These are phyloP conservation scores for Ascoidea asiatica DNA, from an alignment of 805 yeast species.

Conservation along the genomic window DNA sequence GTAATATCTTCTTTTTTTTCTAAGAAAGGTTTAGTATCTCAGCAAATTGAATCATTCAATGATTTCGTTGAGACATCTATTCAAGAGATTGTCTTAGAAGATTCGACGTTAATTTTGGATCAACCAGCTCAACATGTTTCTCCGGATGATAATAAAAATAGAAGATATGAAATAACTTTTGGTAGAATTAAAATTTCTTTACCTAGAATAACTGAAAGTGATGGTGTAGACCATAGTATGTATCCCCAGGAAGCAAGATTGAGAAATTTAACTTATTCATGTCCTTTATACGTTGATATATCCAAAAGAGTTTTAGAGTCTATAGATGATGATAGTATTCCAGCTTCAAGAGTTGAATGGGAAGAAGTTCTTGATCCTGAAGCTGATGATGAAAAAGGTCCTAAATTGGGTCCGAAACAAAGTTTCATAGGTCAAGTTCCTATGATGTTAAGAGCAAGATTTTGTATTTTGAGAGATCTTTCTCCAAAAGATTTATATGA, in stretches of 20 bases:
- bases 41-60: slow-evolving; percentile 95
- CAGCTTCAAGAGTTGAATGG: slow-evolving; percentile 47
- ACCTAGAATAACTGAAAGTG: slow-evolving; percentile 98
- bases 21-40: slow-evolving; percentile 94
- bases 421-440: slow-evolving; percentile 96
- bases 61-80: slow-evolving; percentile 94
- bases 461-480: slow-evolving; percentile 82
- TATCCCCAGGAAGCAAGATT: slow-evolving; percentile 97
- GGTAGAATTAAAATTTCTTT: slow-evolving; percentile 94
- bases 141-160: slow-evolving; percentile 78
- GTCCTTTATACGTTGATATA: slow-evolving; percentile 94
- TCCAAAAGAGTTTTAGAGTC: slow-evolving; percentile 78
- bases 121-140: slow-evolving; percentile 97
- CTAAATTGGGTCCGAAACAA: too few relatives aligned
- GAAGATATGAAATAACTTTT: slow-evolving; percentile 91
- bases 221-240: slow-evolving; percentile 98
- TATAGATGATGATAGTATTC: slow-evolving; percentile 50
- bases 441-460: slow-evolving; percentile 92
- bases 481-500: slow-evolving; percentile 90
- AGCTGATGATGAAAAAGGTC: slow-evolving; percentile 46
- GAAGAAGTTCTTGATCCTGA: slow-evolving; percentile 37
- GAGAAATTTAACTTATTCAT: slow-evolving; percentile 90
- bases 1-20: slow-evolving; percentile 93
- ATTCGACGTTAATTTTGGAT: slow-evolving; percentile 83
- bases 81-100: slow-evolving; percentile 95